Conservation (phyloP, 257 asterid genomes). For the Thymus mandschuricus region DNA sequence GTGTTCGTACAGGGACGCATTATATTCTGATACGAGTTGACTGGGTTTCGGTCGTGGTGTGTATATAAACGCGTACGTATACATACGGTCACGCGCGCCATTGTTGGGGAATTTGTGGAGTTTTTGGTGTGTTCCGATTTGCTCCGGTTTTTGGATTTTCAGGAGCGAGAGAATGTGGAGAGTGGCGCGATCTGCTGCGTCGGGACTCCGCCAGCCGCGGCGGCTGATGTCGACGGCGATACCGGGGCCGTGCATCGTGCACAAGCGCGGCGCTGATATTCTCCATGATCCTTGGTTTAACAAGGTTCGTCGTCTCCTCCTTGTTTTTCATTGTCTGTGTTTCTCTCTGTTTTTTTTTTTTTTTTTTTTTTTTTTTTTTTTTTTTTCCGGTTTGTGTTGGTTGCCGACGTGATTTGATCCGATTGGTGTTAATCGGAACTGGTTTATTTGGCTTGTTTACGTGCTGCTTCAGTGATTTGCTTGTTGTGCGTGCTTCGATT, state of each 20-base stretch:
- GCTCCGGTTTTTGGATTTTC: constrained; percentile 29
- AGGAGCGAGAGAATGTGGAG: constrained; percentile 64
- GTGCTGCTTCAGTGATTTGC: constrained; percentile 11
- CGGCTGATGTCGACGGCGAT: constrained; percentile 76
- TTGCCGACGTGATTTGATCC: constrained; percentile 28
- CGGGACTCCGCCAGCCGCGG: constrained; percentile 64
- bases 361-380: not conserved
- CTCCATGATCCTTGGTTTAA: constrained; percentile 99
- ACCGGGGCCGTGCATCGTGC: constrained; percentile 88
- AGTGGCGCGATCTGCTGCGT: constrained; percentile 78
- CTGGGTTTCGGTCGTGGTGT: constrained; percentile 11
- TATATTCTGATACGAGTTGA: constrained; percentile 23
- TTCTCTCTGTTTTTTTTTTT: not conserved
- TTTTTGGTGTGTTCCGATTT: constrained; percentile 17
- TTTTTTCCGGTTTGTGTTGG: not conserved
- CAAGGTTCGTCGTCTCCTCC: constrained; percentile 53
- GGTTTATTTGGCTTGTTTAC: constrained; percentile 14
- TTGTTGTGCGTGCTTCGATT: constrained; percentile 14
- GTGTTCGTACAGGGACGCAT: not conserved
- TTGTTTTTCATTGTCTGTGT: not conserved
- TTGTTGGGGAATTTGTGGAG: constrained; percentile 9
- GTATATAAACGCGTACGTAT: not conserved
- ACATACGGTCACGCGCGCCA: constrained; percentile 16
- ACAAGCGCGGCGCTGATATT: constrained; percentile 97
- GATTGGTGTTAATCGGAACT: not conserved